A percentile compares a stretch with the other conserved stretches of the same genome.
These are phyloP conservation scores for Kandelia obovata DNA, from an alignment of 345 rosid genomes.

Conservation along the genomic window DNA sequence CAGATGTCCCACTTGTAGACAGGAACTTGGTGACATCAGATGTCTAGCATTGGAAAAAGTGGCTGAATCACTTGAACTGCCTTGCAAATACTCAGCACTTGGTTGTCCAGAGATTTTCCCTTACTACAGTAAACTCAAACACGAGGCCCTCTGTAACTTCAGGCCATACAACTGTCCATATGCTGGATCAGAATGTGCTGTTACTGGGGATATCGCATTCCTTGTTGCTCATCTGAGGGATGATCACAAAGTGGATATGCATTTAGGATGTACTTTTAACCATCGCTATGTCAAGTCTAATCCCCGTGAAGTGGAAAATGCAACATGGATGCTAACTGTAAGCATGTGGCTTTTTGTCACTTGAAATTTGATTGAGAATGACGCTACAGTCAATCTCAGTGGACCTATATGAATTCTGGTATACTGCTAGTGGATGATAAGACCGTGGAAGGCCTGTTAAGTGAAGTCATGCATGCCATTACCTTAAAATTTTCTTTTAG, in stretches of 20 bases:
- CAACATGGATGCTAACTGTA: constrained; percentile 98
- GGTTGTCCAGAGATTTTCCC: constrained; percentile 96
- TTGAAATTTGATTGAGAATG: not conserved
- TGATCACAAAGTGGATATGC: constrained; percentile 98
- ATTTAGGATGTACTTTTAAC: constrained; percentile 92
- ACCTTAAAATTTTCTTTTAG: too few relatives aligned
- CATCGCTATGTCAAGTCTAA: constrained; percentile 96
- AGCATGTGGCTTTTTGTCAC: constrained; percentile 22
- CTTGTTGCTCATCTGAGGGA: constrained; percentile 88
- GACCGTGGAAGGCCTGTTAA: not conserved
- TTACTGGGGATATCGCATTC: constrained; percentile 76
- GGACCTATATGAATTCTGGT: not conserved
- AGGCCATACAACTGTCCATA: constrained; percentile 91
- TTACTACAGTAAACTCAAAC: constrained; percentile 91
- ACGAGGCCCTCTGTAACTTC: constrained; percentile 79
- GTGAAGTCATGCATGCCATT: too few relatives aligned
- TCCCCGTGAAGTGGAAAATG: constrained; percentile 98
- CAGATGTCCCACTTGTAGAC: constrained; percentile 94
- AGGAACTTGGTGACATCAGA: constrained; percentile 95
- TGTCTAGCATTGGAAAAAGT: constrained; percentile 92
- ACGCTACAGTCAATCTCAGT: not conserved
- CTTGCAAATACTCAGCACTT: constrained; percentile 70
- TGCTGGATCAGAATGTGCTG: constrained; percentile 93
- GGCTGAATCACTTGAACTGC: constrained; percentile 90
- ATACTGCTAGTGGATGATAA: not conserved